Conservation (phyloP, 495 filamentous ascomycete species). For the Bathelium albidoporum region DNA sequence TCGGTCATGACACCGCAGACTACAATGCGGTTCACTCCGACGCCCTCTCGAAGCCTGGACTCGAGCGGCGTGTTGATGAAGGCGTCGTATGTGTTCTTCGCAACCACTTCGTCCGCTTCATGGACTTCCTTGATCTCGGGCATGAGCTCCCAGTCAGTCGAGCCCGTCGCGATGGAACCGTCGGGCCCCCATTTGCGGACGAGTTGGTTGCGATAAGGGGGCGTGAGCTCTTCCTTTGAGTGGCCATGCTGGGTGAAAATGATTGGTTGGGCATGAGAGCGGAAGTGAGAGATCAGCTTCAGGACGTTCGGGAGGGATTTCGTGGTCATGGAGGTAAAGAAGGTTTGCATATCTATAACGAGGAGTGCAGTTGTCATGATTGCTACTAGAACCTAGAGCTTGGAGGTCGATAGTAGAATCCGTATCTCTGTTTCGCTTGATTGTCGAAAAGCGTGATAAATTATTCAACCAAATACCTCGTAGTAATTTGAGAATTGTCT, state of each 20-base stretch:
- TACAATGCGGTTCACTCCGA: conserved; percentile 25
- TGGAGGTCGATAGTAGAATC: not conserved
- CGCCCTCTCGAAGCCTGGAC: conserved; percentile 15
- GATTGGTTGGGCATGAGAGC: conserved; percentile 18
- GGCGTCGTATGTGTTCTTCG: conserved; percentile 25
- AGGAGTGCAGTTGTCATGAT: conserved; percentile 29
- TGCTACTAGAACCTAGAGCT: not conserved
- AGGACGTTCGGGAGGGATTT: conserved; percentile 28
- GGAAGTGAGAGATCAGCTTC: conserved; percentile 26
- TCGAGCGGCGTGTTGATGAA: conserved; percentile 22
- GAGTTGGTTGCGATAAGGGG: conserved; percentile 33
- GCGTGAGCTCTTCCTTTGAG: conserved; percentile 26
- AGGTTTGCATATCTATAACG: conserved; percentile 25
- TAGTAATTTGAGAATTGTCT: too few species aligned
- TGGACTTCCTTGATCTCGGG: conserved; percentile 23
- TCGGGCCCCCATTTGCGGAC: conserved; percentile 34
- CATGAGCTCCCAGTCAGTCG: conserved; percentile 28
- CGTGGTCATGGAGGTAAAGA: conserved; percentile 23
- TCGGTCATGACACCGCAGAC: conserved; percentile 38
- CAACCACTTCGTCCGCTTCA: conserved; percentile 7
- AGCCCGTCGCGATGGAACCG: conserved; percentile 25
- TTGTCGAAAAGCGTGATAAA: too few species aligned
- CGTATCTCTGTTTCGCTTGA: too few species aligned
- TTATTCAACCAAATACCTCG: too few species aligned
- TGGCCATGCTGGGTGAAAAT: conserved; percentile 40